phyloP scores from a whole-genome alignment of 169 alveolate species.

The Theileria annulata region DNA sequence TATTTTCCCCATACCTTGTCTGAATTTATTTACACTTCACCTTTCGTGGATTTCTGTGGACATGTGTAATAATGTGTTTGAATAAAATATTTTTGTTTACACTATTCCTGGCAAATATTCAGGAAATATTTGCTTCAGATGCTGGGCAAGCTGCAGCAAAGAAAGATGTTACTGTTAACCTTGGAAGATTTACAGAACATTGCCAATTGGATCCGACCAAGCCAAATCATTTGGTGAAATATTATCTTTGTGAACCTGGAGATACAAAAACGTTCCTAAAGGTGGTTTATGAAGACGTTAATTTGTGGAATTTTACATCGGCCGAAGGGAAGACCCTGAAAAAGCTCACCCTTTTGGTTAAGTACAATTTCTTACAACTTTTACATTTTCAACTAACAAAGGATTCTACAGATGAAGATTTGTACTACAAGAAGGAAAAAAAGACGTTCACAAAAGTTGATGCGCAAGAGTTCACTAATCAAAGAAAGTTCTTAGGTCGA shows the following conservation, averaged over 20 bases:
- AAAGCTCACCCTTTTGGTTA: background rate
- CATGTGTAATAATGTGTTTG: background rate
- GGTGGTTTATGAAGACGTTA: background rate
- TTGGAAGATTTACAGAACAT: background rate
- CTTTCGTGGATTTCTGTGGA: background rate
- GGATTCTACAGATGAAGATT: background rate
- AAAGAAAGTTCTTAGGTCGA: background rate
- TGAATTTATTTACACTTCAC: background rate
- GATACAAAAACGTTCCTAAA: background rate
- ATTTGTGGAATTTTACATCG: background rate
- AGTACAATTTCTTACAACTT: background rate
- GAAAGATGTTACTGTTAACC: background rate
- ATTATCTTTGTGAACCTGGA: background rate
- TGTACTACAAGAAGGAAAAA: background rate
- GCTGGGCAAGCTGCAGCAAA: background rate
- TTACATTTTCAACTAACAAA: background rate
- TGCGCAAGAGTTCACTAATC: background rate
- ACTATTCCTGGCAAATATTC: background rate
- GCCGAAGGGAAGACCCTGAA: background rate
- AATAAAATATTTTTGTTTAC: background rate
- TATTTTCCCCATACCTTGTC: slow-evolving; percentile 5
- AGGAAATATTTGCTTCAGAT: background rate
- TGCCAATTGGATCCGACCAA: background rate
- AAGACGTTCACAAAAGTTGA: background rate
- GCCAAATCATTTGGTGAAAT: background rate